Base-by-base conservation (phyloP, 352 stramenopile genomes). In the Blastocystis sp. region DNA sequence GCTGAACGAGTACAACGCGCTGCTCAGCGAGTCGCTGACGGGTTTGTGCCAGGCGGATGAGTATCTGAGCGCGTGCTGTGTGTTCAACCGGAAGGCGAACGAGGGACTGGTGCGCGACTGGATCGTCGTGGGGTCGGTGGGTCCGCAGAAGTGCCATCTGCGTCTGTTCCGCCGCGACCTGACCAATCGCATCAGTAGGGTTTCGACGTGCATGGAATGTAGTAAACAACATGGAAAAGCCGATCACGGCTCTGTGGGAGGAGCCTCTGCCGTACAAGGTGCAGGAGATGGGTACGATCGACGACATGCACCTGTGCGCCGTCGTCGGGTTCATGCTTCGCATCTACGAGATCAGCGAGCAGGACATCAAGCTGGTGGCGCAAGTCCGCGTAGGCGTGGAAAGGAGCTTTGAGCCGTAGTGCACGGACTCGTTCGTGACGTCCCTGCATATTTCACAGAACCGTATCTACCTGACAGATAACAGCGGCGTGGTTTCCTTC, bases 391-490 rank as follows among this genome's bases (percentile, higher is more conserved):
- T 81, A 44, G 49, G 8, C n/a, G 18, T 63, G 1, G 8, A 21
- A 4, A 7, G 14, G 24, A 38, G 1, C 16, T 16, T 0, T 38
- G 7, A 42, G 11, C 16, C 24, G n/a, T 64, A 81, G 69, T 81
- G 69, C 40, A 81, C 69, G 24, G 69, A 81, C 53, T 34, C 69
- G 1, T 81, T 81, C 51, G 46, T 81, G 9, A 81, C 69, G 14
- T 48, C 69, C 32, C 54, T 81, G 34, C 40, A 81, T n/a, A 46
- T 65, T 21, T 16, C 32, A 11, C 42, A 81, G 32, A 64, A 61
- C 36, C 32, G 46, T 1, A 63, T 81, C 38, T 81, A 81, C 29
- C 24, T 59, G n/a, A 64, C 46, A 18, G 69, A 81, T 44, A 81
- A 81, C 53, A 14, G 21, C 4, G 69, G 69, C 24, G 69, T 81